A percentile compares a stretch with the other conserved stretches of the same genome.
Conservation (phyloP, 2,329 filamentous ascomycete genomes). For the Calonectria montana region DNA sequence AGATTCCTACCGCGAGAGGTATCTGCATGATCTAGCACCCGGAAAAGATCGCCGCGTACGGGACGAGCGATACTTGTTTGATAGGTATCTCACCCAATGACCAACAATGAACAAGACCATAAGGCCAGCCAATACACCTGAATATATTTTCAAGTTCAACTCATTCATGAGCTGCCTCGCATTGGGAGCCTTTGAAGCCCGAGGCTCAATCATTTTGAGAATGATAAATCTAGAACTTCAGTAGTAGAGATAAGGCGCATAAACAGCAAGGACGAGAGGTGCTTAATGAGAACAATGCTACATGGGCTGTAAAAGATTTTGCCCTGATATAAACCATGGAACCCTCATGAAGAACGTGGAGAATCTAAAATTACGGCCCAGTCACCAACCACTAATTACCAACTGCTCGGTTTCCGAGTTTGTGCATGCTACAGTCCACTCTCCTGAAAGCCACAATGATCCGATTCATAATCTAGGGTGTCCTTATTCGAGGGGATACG, state of each 20-base stretch:
- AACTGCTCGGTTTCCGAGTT: not conserved
- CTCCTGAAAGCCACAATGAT: not conserved
- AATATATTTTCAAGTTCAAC: not conserved
- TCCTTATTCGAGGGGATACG: not conserved
- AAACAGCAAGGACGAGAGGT: not conserved
- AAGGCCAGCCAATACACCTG: not conserved
- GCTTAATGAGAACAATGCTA: not conserved
- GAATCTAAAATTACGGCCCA: not conserved
- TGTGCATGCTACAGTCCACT: not conserved
- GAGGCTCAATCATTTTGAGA: not conserved
- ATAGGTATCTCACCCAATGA: not conserved
- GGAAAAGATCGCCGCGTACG: not conserved
- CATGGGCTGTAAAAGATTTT: not conserved
- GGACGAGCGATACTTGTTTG: not conserved
- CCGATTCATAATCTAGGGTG: not conserved
- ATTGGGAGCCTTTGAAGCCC: not conserved
- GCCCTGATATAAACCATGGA: not conserved
- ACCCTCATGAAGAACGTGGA: not conserved
- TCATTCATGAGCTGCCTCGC: not conserved
- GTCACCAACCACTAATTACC: not conserved
- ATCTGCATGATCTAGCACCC: not conserved
- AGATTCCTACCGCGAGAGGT: not conserved
- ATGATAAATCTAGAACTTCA: not conserved
- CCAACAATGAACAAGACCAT: not conserved
- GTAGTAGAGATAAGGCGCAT: no score